phyloP scores from a whole-genome alignment of 768 basidiomycete genomes.

The Lactarius tabidus region DNA sequence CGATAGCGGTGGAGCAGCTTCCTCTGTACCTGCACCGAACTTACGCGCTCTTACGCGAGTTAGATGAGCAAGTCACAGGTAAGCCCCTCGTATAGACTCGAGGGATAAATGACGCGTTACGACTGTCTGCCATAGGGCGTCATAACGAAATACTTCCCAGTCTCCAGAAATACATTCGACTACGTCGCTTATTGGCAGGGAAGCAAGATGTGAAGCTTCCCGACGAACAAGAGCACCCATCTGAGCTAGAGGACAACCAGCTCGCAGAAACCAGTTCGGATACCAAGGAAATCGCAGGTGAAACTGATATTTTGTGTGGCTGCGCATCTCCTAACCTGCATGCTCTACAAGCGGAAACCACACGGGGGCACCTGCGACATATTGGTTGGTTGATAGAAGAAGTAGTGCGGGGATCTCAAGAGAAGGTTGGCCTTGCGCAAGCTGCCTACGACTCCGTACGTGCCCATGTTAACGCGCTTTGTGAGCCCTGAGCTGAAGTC shows the following conservation, averaged over 20 bases:
- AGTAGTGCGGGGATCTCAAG: conserved; percentile 24
- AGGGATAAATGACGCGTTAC: not conserved
- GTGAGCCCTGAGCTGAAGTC: not conserved
- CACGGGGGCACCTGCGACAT: conserved; percentile 15
- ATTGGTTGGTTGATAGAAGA: conserved; percentile 24
- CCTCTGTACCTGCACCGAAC: conserved; percentile 25
- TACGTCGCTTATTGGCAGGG: conserved; percentile 14
- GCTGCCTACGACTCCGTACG: conserved; percentile 26
- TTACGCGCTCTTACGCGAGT: conserved; percentile 22
- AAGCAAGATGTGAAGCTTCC: not conserved
- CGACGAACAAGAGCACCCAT: not conserved
- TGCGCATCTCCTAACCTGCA: not conserved
- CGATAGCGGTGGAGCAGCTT: conserved; percentile 22
- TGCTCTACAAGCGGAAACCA: not conserved
- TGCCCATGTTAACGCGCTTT: not conserved
- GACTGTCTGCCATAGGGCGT: conserved; percentile 6
- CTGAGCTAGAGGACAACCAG: not conserved
- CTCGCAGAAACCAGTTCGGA: not conserved
- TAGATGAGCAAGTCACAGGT: conserved; percentile 23
- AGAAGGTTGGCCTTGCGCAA: conserved; percentile 26
- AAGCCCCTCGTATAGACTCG: not conserved
- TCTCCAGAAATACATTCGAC: conserved; percentile 17
- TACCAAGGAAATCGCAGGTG: not conserved
- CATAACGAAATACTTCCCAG: conserved; percentile 19
- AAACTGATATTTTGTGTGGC: not conserved